A percentile compares a stretch with the other conserved stretches of the same genome.
Conservation (phyloP, 1,284 basidiomycete genomes). For the Tilletia indica region DNA sequence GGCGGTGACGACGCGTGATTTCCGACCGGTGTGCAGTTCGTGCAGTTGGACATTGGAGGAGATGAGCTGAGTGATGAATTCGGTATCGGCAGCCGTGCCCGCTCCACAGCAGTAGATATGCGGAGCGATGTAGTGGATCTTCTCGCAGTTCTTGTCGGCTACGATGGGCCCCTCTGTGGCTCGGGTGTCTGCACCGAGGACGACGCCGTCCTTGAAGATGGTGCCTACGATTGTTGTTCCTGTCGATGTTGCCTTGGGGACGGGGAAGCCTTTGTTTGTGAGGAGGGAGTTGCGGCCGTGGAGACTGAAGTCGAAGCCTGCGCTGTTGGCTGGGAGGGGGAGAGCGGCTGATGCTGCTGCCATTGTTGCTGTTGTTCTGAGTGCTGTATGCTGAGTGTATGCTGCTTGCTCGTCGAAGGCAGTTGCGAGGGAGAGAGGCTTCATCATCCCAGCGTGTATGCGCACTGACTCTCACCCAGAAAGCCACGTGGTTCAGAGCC, state of each 20-base stretch:
- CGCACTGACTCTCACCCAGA: no score
- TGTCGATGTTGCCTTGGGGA: constrained; percentile 62
- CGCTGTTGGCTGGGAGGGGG: not conserved
- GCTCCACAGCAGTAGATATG: constrained; percentile 94
- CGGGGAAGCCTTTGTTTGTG: constrained; percentile 64
- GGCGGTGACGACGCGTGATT: constrained; percentile 80
- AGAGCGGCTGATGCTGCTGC: not conserved
- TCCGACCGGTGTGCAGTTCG: constrained; percentile 49
- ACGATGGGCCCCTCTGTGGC: constrained; percentile 93
- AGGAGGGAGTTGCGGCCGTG: constrained; percentile 76
- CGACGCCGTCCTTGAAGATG: constrained; percentile 83
- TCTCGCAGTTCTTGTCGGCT: constrained; percentile 99
- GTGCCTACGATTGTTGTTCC: constrained; percentile 96
- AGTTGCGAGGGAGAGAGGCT: no score
- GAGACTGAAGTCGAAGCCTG: constrained; percentile 72
- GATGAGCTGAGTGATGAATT: constrained; percentile 66
- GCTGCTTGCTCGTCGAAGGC: no score
- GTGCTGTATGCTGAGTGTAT: not conserved
- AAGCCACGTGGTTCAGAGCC: no score
- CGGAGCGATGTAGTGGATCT: constrained; percentile 79
- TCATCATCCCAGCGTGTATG: no score
- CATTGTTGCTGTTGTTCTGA: not conserved
- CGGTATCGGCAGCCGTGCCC: constrained; percentile 95
- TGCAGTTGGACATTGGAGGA: constrained; percentile 54
- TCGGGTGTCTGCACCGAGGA: constrained; percentile 93